phyloP scores from a whole-genome alignment of 768 basidiomycete genomes.

The Boletus fagicola region DNA sequence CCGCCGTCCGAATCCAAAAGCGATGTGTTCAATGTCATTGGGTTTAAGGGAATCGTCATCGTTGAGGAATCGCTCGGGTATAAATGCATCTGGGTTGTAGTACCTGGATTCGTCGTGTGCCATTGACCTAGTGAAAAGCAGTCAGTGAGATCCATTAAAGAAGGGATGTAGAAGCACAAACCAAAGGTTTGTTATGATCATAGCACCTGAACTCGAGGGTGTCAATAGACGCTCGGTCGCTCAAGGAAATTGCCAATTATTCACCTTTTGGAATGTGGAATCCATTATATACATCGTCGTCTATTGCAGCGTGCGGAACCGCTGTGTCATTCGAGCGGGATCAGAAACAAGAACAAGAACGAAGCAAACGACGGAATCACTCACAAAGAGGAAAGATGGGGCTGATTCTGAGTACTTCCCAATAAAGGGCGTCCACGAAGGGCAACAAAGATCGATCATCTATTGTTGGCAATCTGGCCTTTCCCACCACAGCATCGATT shows the following conservation, averaged over 20 bases:
- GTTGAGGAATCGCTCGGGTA: constrained; percentile 39
- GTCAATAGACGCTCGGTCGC: neutral
- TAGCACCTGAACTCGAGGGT: neutral
- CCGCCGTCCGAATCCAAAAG: constrained; percentile 26
- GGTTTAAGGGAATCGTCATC: constrained; percentile 13
- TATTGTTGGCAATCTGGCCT: neutral
- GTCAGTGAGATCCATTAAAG: neutral
- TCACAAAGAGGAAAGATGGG: constrained; percentile 4
- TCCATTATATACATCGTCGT: constrained; percentile 42
- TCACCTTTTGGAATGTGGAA: constrained; percentile 47
- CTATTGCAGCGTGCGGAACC: constrained; percentile 29
- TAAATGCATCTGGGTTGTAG: constrained; percentile 35
- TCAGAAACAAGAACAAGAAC: no score
- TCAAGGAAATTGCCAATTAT: no score
- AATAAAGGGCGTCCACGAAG: constrained; percentile 3
- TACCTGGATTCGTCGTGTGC: constrained; percentile 30
- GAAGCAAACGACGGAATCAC: neutral
- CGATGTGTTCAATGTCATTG: constrained; percentile 1
- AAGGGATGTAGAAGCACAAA: neutral
- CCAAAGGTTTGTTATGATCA: constrained; percentile 6
- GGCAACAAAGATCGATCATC: constrained; percentile 12
- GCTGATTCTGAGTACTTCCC: constrained; percentile 1
- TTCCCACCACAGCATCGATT: constrained; percentile 9
- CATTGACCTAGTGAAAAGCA: constrained; percentile 10
- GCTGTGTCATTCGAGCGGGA: constrained; percentile 1